Base-by-base conservation (phyloP, 768 basidiomycete species). In the Trametes villosa region DNA sequence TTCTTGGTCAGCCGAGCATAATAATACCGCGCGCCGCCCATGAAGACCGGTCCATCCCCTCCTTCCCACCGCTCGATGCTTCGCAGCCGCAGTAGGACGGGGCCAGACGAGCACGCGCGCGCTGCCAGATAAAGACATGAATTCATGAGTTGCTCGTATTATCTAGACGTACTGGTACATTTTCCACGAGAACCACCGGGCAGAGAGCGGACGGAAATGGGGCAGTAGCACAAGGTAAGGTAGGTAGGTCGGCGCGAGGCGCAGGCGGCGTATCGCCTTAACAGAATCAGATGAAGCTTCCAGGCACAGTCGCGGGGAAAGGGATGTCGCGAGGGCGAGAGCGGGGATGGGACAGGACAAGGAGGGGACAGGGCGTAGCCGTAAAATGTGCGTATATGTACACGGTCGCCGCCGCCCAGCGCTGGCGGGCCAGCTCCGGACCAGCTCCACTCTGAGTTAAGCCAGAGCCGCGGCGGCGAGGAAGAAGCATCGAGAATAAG, bases 141-240 rank as follows among this genome's bases (percentile, higher is more conserved):
- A n/a, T 38, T 26, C 50, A 40, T 4, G 42, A 20, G 50, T n/a
- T 40, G 36, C 20, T 50, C 12, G 11, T 18, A 57, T 57, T 57
- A 57, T 57, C 56, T 57, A 49, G 49, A 49, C 47, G 51, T 60
- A 60, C 59, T 60, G 51, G 51, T 60, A 60, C 59, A 60, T 59
- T 52, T 59, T 60, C 51, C 59, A 41, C 59, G 26, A 31, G 7
- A 46, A 7, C 24, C 34, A 40, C 26, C 20, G 9, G 29, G 27
- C 12, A 34, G 22, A 18, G n/a, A 30, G 20, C n/a, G 18, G 33
- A 38, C 26, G 41, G 42, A 45, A 18, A 34, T 7, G 31, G 56
- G 26, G 50, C 50, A 51, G 34, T 51, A 51, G 50, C 50, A 51
- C 50, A 51, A 51, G 34, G 34, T 38, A 57, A 44, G 45, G 36